Base-by-base conservation (phyloP, 345 rosid species). In the Acer saccharum region DNA sequence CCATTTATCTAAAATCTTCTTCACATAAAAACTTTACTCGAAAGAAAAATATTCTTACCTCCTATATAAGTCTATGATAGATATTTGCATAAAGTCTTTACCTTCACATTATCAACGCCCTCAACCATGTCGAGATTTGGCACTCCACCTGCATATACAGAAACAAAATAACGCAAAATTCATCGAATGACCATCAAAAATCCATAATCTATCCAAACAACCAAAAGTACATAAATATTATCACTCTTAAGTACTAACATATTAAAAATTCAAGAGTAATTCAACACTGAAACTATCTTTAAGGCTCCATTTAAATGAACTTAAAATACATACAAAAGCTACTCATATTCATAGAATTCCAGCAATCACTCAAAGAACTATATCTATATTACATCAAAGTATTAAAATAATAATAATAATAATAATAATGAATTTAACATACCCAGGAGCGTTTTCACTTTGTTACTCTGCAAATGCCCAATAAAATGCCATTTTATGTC, bases 401-500 rank as follows among this genome's bases (percentile, higher is more conserved):
- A 43, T 29, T 29, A 29, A 3, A 29, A 29, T 23, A 23, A 23
- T 23, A 23, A 23, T 23, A 23, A 23, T 32, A 32, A 32, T 3
- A 32, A 32, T 32, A 4, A 32, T 32, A 32, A 4, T 32, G 39
- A 32, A 63, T 29, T 39, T 1, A 27, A 29, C 77, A 83, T 74
- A 95, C 99, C 84, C 69, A 95, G 77, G 77, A 95, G 90, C 50
- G 84, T 77, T 82, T 93, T 95, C 70, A 85, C 97, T 89, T 95
- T 95, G 87, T 95, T 95, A 83, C 91, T 90, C 88, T 95, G 99
- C 84, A 93, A 83, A 78, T 92, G 97, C 73, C 98, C 98, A 43
- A 92, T 79, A 76, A 86, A 95, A 83, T 93, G 98, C 98, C 99
- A 95, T 79, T 93, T 84, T 20, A 95, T 86, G 80, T 95, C 97